Conservation (phyloP, 495 filamentous ascomycete species). For the Xanthoparmelia taractica region DNA sequence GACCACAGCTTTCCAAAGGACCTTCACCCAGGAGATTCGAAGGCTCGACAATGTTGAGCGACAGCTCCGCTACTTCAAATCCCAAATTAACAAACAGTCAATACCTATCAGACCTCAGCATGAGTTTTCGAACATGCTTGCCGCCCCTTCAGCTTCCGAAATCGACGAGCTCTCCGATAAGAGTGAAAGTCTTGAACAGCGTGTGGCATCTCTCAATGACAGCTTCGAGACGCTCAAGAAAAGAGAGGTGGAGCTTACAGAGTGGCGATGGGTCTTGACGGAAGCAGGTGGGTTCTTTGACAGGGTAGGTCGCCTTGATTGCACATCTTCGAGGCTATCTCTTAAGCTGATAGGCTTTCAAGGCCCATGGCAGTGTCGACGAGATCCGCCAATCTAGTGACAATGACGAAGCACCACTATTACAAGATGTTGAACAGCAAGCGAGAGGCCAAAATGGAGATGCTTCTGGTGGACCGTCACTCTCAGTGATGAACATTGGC, state of each 20-base stretch:
- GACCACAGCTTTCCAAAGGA: constrained; percentile 87
- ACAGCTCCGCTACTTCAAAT: constrained; percentile 89
- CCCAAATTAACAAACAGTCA: constrained; percentile 85
- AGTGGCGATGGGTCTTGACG: constrained; percentile 94
- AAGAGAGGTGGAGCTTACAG: constrained; percentile 89
- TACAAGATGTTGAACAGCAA: constrained; percentile 82
- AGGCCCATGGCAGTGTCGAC: constrained; percentile 89
- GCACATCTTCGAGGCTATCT: constrained; percentile 7
- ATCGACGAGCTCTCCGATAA: constrained; percentile 93
- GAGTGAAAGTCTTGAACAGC: constrained; percentile 82
- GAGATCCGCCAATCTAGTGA: constrained; percentile 90
- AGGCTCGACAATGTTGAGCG: constrained; percentile 96
- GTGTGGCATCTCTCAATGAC: constrained; percentile 84
- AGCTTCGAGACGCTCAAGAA: constrained; percentile 98
- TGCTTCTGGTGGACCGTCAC: constrained; percentile 66
- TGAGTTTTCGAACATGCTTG: constrained; percentile 76
- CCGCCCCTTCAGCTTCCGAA: constrained; percentile 80
- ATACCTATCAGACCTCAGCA: constrained; percentile 77
- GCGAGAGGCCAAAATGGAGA: constrained; percentile 57
- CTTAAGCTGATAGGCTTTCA: constrained; percentile 26
- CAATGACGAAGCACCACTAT: constrained; percentile 71
- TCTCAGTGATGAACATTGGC: constrained; percentile 97
- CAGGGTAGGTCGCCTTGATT: constrained; percentile 41
- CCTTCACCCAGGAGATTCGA: constrained; percentile 95
- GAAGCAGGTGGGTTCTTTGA: constrained; percentile 98